phyloP scores from a whole-genome alignment of 73 alveolate genomes.

The Urostyla sp. region DNA sequence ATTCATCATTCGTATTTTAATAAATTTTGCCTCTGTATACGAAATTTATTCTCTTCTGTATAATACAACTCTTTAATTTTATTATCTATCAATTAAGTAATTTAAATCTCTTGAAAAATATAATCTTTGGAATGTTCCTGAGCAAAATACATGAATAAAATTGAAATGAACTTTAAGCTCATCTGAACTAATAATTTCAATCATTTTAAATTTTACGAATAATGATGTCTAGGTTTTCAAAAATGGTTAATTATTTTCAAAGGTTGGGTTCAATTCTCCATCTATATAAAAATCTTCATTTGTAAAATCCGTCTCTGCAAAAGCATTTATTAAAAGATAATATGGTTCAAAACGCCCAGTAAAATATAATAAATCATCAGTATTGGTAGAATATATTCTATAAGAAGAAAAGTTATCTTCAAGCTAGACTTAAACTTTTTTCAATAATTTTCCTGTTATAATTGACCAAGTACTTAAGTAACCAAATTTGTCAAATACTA shows the following conservation, averaged over 20 bases:
- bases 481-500: constrained; percentile 29
- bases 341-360: too few species aligned
- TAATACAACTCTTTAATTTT: constrained; percentile 12
- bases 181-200: constrained; percentile 24
- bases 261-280: too few species aligned
- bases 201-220: constrained; percentile 39
- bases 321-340: too few species aligned
- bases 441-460: constrained; percentile 32
- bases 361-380: too few species aligned
- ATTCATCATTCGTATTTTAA: background rate
- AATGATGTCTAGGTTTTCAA: constrained; percentile 5
- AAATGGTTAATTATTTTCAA: constrained; percentile 23
- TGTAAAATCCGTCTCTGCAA: too few species aligned
- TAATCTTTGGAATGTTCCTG: background rate
- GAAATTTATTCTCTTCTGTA: constrained; percentile 18
- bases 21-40: constrained; percentile 24
- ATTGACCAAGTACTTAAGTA: constrained; percentile 30
- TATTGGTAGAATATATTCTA: too few species aligned
- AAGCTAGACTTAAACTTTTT: too few species aligned
- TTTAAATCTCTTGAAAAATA: constrained; percentile 27
- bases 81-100: constrained; percentile 38
- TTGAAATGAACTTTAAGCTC: constrained; percentile 46
- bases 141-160: constrained; percentile 36
- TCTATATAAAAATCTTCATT: too few species aligned
- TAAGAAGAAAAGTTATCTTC: too few species aligned